Evolutionary conservation across 306 rosid genomes (phyloP), one percentile per base, ranked within the genome.

Genomic region (Argentina anserina): DNA sequence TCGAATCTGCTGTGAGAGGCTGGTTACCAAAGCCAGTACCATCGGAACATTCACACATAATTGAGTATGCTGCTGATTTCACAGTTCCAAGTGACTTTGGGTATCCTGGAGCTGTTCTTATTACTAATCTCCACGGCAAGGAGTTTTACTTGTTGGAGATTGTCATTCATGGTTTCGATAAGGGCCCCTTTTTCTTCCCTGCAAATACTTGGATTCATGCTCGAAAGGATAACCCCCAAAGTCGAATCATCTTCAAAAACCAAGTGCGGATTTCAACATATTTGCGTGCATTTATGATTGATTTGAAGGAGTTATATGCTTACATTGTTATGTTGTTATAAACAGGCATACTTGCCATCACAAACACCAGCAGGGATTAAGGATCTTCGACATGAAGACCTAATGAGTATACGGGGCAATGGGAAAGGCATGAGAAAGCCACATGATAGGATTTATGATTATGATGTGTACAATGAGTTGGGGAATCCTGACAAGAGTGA

Each of bases 121-220:
- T 94, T 74, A 89, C 92, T 68, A 94, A 94, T 81, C 92, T 84
- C 69, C 97, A 84, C 39, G 73, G 73, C 15, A 91, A 87, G 75
- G 99, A 94, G 83, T 94, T 91, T 77, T 89, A 81, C 84, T 80
- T 94, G 53, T 17, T 88, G 79, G 85, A 89, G 68, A 84, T 89
- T 71, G 78, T 85, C 76, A 61, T 91, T 74, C 94, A 89, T 72
- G 98, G 97, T 43, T 88, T 94, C 78, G 78, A 70, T 9, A 82
- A 50, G 34, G 95, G 90, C 28, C 96, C 98, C 33, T 21, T 91
- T 62, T 94, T 91, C 91, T 94, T 94, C 80, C 95, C 87, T 4
- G 98, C 97, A 12, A 88, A 87, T 74, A 86, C 96, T 0, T 94
- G 97, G 98, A 89, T 91, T 77, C 97, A 94, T 83, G 89, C 98